Evolutionary conservation across 106 monocot genomes (phyloP), one percentile per base, ranked within the genome.

Genomic region (Gastrodia elata): DNA sequence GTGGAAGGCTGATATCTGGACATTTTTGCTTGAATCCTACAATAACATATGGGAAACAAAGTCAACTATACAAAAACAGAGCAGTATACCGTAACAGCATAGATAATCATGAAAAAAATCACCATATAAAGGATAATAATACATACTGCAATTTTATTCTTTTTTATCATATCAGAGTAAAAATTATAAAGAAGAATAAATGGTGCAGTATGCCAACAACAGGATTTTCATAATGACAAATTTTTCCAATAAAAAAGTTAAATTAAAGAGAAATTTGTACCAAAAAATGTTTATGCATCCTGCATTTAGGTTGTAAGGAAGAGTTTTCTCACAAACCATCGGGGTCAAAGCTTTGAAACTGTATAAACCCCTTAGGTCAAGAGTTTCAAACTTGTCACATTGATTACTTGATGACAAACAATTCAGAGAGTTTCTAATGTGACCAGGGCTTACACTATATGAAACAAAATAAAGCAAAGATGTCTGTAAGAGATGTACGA

Each of bases 21-120:
- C 93, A 76, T 93, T 90, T 85, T 98, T 98, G 84, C 97, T 98
- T 55, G 90, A 80, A 79, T 98, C 97, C 97, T 98, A 81, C 74
- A 88, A 64, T 24, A 80, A 6, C 5, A 49, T 25, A 32, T 25
- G 27, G 26, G 14, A 20, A 58, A 20, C 39, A 68, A 22, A 55
- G 36, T 28, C 56, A 38, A 33, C 15, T 36, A 65, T 65, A 4
- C 9, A 36, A 5, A 65, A 36, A 59, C 8, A 9, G 7, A 59
- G 2, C 6, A 24, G 7, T 1, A 30, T 10, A 59, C 5, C 1
- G 25, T 59, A 59, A 59, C 59, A 59, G 59, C 59, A 59, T 59
- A 13, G 28, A 30, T 10, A 59, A 28, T 27, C 11, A 59, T 59
- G 28, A 9, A 30, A 52, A 52, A 2, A 59, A 2, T 28, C 59